Base-by-base conservation (phyloP, 2,329 filamentous ascomycete genomes). In the Sarocladium oryzae region DNA sequence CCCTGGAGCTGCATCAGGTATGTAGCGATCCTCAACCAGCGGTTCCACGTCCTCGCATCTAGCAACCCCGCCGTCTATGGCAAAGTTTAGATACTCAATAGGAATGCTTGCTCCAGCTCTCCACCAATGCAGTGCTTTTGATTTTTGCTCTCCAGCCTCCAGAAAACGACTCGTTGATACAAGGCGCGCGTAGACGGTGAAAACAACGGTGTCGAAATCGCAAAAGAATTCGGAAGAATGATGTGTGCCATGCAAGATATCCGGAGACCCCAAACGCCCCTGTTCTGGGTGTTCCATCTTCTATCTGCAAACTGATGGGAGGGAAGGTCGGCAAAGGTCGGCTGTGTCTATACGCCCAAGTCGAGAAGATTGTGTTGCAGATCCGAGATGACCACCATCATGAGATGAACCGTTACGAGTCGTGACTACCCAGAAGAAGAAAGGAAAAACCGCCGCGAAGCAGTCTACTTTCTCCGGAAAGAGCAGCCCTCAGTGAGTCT, bases 401-500 rank as follows among this genome's bases (percentile, higher is more conserved):
- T 67, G 61, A 64, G 66, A 71, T 75, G 66, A 74, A 71, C 67
- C 67, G 62, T 48, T 70, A 69, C 69, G 69, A 71, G 67, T 73
- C 73, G 70, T 73, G 66, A 72, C 61, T 70, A 73, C 67, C 68
- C 68, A 68, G 70, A 65, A 63, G 75, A 71, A 68, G 69, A 68
- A 48, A 48, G 43, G 43, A 48, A 48, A 69, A 75, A 72, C 65
- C 68, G 68, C 72, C 66, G 58, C 62, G 61, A 65, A 61, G 62
- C 68, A 75, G 69, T 89, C 79, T 97, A 99, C 92, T 99, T 99
- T 82, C 91, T 91, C 81, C 93, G 87, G 89, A 99, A 99, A 73
- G 93, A 97, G 89, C 93, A 99, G 75, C 93, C 93, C 86, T 99
- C 93, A 61, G 93, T 99, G 71, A 99, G 82, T 75, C 93, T 84